Evolutionary conservation across 352 stramenopile species (phyloP).

Genomic region (Phytophthora aleatoria): DNA sequence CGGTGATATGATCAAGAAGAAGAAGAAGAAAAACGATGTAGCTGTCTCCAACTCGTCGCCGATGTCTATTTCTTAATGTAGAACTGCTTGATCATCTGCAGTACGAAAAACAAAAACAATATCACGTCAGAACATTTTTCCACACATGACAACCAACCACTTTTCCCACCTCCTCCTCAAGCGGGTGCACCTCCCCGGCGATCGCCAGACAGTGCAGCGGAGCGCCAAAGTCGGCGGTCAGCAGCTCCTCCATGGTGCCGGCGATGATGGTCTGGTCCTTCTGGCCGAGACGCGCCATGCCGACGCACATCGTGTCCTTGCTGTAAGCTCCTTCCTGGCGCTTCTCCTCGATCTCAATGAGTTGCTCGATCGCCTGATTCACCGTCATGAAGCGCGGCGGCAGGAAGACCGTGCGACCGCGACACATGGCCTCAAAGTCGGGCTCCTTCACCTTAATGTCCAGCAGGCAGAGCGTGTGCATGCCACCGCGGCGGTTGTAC

Average conservation of each 20-base stretch:
- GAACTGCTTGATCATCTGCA: slow-evolving; percentile 69
- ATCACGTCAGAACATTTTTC: background rate
- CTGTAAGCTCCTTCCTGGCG: slow-evolving; percentile 88
- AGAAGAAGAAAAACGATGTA: no score
- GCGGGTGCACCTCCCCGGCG: slow-evolving; percentile 94
- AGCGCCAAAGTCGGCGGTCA: slow-evolving; percentile 93
- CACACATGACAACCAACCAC: background rate
- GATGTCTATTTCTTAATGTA: slow-evolving; percentile 48
- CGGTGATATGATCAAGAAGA: background rate
- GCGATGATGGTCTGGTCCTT: slow-evolving; percentile 92
- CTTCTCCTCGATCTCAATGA: slow-evolving; percentile 94
- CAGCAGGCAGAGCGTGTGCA: slow-evolving; percentile 98
- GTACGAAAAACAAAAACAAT: slow-evolving; percentile 12
- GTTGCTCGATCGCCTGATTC: slow-evolving; percentile 94
- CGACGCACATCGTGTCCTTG: slow-evolving; percentile 87
- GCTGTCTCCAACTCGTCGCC: background rate
- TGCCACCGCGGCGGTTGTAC: slow-evolving; percentile 95
- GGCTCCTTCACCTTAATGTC: slow-evolving; percentile 99
- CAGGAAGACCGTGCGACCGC: slow-evolving; percentile 92
- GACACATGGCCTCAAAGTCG: slow-evolving; percentile 97
- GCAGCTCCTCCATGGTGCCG: slow-evolving; percentile 95
- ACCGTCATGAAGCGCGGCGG: slow-evolving; percentile 98
- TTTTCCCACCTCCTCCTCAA: slow-evolving; percentile 92
- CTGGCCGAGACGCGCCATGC: slow-evolving; percentile 95
- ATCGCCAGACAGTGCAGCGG: slow-evolving; percentile 98